Evolutionary conservation across 768 basidiomycete genomes (phyloP).

Genomic region (Basidioascus undulatus): DNA sequence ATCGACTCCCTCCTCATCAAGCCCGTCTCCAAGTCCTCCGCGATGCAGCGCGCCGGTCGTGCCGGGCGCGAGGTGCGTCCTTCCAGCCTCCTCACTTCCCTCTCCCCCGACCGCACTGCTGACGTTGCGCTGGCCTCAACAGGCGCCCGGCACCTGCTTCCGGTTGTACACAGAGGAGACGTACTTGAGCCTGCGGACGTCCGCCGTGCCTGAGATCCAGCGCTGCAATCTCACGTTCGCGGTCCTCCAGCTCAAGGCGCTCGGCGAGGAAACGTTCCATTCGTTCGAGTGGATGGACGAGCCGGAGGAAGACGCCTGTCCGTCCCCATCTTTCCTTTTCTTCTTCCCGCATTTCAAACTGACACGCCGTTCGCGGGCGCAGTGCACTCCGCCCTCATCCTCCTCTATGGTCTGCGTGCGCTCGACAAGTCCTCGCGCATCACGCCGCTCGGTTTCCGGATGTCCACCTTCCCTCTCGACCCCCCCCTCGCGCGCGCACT

Average conservation of each 20-base stretch:
- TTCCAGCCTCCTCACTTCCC: not conserved
- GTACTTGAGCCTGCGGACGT: conserved; percentile 37
- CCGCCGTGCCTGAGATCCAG: conserved; percentile 70
- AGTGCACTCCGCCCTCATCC: conserved; percentile 19
- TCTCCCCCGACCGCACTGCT: not conserved
- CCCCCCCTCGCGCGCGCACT: conserved; percentile 55
- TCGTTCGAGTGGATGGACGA: conserved; percentile 63
- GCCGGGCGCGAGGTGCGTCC: conserved; percentile 65
- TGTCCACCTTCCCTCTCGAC: conserved; percentile 85
- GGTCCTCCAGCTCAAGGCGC: conserved; percentile 61
- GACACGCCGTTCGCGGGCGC: no score
- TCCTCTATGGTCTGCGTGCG: conserved; percentile 54
- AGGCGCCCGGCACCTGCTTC: conserved; percentile 71
- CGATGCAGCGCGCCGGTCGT: conserved; percentile 67
- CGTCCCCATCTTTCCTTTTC: conserved; percentile 16
- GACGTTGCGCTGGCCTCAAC: not conserved
- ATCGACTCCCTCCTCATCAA: conserved; percentile 66
- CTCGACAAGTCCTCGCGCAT: conserved; percentile 36
- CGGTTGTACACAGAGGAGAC: conserved; percentile 70
- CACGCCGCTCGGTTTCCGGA: conserved; percentile 49
- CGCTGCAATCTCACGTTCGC: conserved; percentile 64
- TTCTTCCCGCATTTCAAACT: conserved; percentile 2
- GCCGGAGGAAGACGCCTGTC: conserved; percentile 51
- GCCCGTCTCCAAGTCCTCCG: conserved; percentile 70
- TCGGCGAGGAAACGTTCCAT: conserved; percentile 35